Base-by-base conservation (phyloP, 2,329 filamentous ascomycete species). In the Exophiala viscosa region DNA sequence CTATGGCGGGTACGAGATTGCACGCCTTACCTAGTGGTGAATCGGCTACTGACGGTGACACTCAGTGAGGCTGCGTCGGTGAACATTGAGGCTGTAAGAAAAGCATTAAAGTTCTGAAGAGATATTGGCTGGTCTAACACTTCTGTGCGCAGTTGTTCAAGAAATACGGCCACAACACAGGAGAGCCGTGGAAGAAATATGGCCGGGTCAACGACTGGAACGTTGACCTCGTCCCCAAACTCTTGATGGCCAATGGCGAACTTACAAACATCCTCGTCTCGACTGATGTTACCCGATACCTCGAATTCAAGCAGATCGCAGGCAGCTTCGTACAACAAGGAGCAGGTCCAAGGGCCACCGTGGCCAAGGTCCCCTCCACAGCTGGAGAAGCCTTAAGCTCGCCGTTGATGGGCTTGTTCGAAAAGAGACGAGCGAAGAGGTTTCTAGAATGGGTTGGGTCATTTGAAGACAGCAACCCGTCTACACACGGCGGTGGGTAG, bases 141-240 rank as follows among this genome's bases (percentile, higher is more conserved):
- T 58, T 81, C 66, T 41, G 40, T 44, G 28, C 43, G 35, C 62
- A 95, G 90, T 87, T 99, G 65, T 97, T 95, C 83, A 95, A 93
- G 79, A 95, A 91, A 73, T 95, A 96, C 73, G 88, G 89, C 71
- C 93, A 93, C 78, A 88, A 84, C 69, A 71, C 76, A 55, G 70
- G 80, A 68, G 88, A 96, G 79, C 91, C 92, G 62, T 97, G 93
- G 93, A 92, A 95, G 80, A 91, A 96, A 75, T 97, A 96, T 72
- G 92, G 92, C 65, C 87, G 93, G 55, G 79, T 85, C 70, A 96
- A 96, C 76, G 92, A 97, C 81, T 99, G 93, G 93, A 97, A 96
- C 80, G 95, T 99, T 73, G 95, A 99, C 70, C 82, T 99, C 57
- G 91, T 99, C 44, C 92, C 93, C 63, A 99, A 99, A 81, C 86